These are phyloP conservation scores for Trametes versicolor DNA, from an alignment of 1,284 basidiomycete genomes.

Conservation along the genomic window DNA sequence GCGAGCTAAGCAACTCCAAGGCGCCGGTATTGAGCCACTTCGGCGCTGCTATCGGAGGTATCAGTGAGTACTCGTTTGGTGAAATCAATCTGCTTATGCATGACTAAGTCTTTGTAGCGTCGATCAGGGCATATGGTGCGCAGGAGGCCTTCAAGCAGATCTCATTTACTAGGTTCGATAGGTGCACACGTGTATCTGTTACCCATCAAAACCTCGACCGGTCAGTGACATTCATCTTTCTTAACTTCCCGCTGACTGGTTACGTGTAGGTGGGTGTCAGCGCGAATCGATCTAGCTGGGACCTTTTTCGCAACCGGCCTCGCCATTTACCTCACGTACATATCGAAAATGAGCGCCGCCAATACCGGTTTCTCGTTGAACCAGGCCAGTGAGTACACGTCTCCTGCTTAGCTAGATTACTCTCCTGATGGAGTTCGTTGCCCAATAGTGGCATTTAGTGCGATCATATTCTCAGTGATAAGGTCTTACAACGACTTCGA, in stretches of 20 bases:
- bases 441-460: conserved; percentile 60
- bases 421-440: not conserved
- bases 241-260: not conserved
- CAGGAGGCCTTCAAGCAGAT: conserved; percentile 55
- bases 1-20: conserved; percentile 74
- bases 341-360: conserved; percentile 49
- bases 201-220: conserved; percentile 63
- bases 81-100: not conserved
- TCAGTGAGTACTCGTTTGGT: conserved; percentile 56
- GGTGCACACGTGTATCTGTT: conserved; percentile 54
- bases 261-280: conserved; percentile 58
- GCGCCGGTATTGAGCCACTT: conserved; percentile 77
- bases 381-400: conserved; percentile 50
- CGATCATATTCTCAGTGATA: conserved; percentile 64
- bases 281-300: conserved; percentile 61
- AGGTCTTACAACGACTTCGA: conserved; percentile 65
- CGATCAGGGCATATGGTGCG: conserved; percentile 66
- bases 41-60: conserved; percentile 70
- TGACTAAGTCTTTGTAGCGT: conserved; percentile 60
- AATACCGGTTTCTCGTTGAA: conserved; percentile 60
- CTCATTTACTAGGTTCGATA: conserved; percentile 55
- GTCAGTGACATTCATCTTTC: conserved; percentile 32
- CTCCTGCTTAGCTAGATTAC: not conserved
- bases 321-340: conserved; percentile 61
- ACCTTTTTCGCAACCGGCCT: conserved; percentile 59